Evolutionary conservation across 495 filamentous ascomycete species (phyloP).

Genomic region (Podospora anserina): DNA sequence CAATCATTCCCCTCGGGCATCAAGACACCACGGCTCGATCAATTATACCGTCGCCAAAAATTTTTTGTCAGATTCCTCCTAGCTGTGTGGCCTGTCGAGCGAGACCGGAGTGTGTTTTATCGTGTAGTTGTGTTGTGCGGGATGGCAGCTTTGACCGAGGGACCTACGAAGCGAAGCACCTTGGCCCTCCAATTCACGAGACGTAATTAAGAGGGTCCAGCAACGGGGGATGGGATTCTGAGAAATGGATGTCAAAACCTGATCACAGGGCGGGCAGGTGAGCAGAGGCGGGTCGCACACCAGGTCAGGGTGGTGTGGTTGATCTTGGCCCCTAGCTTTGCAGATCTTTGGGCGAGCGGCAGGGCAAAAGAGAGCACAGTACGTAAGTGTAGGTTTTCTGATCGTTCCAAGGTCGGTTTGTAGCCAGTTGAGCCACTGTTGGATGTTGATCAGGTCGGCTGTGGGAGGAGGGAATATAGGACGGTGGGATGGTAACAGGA

Average conservation of each 20-base stretch:
- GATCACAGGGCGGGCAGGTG: not conserved
- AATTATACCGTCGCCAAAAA: not conserved
- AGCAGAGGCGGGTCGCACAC: not conserved
- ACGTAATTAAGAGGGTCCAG: not conserved
- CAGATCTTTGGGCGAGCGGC: not conserved
- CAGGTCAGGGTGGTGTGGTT: not conserved
- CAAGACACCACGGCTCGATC: not conserved
- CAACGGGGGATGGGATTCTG: not conserved
- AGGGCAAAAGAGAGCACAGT: not conserved
- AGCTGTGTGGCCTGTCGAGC: not conserved
- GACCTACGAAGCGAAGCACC: not conserved
- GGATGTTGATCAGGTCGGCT: not conserved
- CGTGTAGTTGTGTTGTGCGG: no score
- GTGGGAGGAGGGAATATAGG: not conserved
- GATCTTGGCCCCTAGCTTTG: not conserved
- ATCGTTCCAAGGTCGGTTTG: not conserved
- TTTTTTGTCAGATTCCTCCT: not conserved
- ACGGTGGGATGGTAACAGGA: not conserved
- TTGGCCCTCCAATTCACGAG: not conserved
- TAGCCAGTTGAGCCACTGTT: not conserved
- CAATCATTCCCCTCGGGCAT: not conserved
- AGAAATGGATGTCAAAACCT: not conserved
- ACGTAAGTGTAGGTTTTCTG: not conserved
- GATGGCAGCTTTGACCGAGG: not conserved
- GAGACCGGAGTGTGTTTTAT: not conserved